phyloP scores from a whole-genome alignment of 495 filamentous ascomycete genomes.

The Penicillium herquei region DNA sequence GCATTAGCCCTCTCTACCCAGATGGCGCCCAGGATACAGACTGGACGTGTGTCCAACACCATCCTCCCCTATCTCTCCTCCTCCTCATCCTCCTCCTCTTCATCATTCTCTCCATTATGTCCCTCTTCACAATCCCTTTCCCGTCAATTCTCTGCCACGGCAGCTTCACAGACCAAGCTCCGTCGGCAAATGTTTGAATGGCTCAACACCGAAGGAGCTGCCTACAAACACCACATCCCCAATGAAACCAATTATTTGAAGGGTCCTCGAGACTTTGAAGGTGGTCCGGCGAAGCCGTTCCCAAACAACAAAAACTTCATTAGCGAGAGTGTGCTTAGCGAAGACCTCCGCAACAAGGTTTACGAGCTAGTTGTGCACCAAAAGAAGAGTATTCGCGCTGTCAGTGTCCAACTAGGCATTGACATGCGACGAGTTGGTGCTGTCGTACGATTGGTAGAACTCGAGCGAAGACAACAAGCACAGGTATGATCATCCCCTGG shows the following conservation, averaged over 20 bases:
- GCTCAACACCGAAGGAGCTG: conserved; percentile 58
- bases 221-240: conserved; percentile 54
- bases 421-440: conserved; percentile 87
- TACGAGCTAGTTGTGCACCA: conserved; percentile 62
- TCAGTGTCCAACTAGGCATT: conserved; percentile 74
- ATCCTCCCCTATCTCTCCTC: conserved; percentile 40
- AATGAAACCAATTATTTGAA: conserved; percentile 66
- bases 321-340: conserved; percentile 73
- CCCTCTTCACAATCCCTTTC: conserved; percentile 23
- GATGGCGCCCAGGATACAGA: conserved; percentile 49
- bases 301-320: conserved; percentile 71
- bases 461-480: conserved; percentile 75
- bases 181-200: conserved; percentile 65
- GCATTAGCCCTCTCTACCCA: conserved; percentile 12
- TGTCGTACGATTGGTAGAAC: conserved; percentile 79
- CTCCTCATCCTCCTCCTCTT: conserved; percentile 17
- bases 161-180: conserved; percentile 41
- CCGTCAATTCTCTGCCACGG: conserved; percentile 51
- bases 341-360: conserved; percentile 71
- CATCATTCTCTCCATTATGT: conserved; percentile 15
- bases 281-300: conserved; percentile 53
- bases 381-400: conserved; percentile 68
- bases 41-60: conserved; percentile 35
- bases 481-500: conserved; percentile 56
- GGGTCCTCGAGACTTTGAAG: conserved; percentile 24